Percentiles rank a stretch among this genome's conserved stretches.
Evolutionary conservation across 148 eudicot genomes (phyloP).

Genomic region (Dianthus caryophyllus): DNA sequence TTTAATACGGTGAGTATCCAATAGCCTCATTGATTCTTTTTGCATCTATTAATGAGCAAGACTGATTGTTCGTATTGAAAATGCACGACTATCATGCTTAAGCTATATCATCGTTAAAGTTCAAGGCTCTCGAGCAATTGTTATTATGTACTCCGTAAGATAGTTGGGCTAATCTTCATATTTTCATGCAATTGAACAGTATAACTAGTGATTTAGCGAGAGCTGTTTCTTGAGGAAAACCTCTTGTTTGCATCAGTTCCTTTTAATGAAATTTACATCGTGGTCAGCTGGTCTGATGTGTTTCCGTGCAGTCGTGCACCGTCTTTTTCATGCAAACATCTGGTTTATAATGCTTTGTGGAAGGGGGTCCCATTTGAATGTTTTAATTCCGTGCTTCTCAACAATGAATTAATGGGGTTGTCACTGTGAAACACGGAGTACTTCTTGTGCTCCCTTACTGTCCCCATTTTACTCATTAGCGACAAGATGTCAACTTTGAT

Average conservation of each 20-base stretch:
- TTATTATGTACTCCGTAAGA: background rate
- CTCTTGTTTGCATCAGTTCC: background rate
- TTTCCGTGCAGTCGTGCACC: background rate
- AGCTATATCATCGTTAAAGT: background rate
- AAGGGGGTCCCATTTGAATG: background rate
- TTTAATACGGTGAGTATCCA: constrained; percentile 73
- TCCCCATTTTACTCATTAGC: too few species aligned
- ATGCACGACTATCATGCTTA: background rate
- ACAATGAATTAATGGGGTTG: too few species aligned
- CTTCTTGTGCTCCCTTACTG: too few species aligned
- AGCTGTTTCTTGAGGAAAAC: background rate
- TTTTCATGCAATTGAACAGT: background rate
- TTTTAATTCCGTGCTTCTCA: too few species aligned
- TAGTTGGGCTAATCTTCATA: background rate
- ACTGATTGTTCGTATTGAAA: background rate
- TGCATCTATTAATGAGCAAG: background rate
- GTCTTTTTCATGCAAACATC: too few species aligned
- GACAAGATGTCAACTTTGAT: too few species aligned
- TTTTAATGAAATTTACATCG: background rate
- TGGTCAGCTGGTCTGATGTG: background rate
- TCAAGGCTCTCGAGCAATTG: background rate
- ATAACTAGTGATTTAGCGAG: background rate
- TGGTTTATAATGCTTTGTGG: background rate
- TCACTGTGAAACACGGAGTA: too few species aligned
- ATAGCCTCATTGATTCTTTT: background rate